Conservation (phyloP, 306 rosid species). For the Sechiopsis laciniata region DNA sequence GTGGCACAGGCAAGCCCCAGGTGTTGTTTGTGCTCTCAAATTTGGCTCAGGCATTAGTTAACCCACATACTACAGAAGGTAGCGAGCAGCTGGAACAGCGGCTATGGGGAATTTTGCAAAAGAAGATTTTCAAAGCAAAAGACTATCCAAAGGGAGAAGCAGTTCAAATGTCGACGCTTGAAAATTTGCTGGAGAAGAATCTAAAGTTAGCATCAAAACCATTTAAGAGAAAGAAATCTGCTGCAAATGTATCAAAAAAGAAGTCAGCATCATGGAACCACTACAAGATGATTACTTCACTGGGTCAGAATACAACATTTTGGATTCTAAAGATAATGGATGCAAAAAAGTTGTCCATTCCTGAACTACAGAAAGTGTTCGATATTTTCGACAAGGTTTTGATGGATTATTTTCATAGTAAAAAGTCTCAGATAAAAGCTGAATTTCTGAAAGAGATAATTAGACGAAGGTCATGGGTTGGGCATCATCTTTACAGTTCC, state of each 20-base stretch:
- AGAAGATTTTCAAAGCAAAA: slow-evolving; percentile 70
- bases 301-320: slow-evolving; percentile 72
- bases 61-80: slow-evolving; percentile 72
- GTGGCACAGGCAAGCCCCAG: slow-evolving; percentile 66
- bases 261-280: slow-evolving; percentile 54
- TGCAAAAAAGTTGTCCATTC: slow-evolving; percentile 44
- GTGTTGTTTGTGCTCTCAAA: slow-evolving; percentile 67
- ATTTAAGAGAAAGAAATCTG: slow-evolving; percentile 56
- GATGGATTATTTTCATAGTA: slow-evolving; percentile 52
- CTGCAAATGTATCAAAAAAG: slow-evolving; percentile 42
- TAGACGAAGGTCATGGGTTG: slow-evolving; percentile 73
- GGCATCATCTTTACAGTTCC: slow-evolving; percentile 52
- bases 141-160: slow-evolving; percentile 73
- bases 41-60: slow-evolving; percentile 61
- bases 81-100: slow-evolving; percentile 91
- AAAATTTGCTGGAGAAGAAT: slow-evolving; percentile 64
- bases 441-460: slow-evolving; percentile 73
- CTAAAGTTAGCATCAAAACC: slow-evolving; percentile 82
- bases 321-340: slow-evolving; percentile 80
- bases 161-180: slow-evolving; percentile 58
- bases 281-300: slow-evolving; percentile 60
- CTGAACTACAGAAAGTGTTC: slow-evolving; percentile 48
- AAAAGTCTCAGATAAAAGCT: slow-evolving; percentile 69
- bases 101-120: slow-evolving; percentile 83
- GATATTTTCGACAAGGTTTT: slow-evolving; percentile 50